phyloP scores from a whole-genome alignment of 257 asterid genomes.

The Solanum chiquidenum region DNA sequence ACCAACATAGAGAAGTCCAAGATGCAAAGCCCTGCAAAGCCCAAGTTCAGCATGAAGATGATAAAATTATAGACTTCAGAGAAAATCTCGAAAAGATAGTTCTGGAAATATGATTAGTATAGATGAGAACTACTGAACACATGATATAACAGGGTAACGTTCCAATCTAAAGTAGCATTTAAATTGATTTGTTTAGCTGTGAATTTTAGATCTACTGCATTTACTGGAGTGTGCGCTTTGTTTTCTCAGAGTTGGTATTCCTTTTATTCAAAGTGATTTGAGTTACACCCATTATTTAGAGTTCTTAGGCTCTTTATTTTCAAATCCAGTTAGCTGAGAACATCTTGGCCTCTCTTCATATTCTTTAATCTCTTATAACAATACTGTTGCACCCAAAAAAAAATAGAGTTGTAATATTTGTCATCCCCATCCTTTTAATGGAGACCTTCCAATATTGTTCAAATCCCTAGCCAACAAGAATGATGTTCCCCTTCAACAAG shows the following conservation, averaged over 20 bases:
- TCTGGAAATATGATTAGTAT: neutral
- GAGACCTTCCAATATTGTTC: neutral
- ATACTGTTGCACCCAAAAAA: neutral
- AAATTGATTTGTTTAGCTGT: neutral
- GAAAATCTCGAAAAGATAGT: neutral
- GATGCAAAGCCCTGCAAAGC: slow-evolving; percentile 81
- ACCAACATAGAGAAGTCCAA: slow-evolving; percentile 92
- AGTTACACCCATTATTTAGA: neutral
- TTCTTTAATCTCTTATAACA: neutral
- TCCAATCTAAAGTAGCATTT: neutral
- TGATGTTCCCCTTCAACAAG: neutral
- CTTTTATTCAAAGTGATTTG: neutral
- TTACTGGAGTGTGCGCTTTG: neutral
- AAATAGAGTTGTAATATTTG: neutral
- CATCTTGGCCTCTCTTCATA: neutral
- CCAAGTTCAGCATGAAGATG: neutral
- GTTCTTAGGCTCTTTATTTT: neutral
- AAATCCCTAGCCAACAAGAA: neutral
- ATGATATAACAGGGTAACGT: neutral
- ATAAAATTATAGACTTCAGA: neutral
- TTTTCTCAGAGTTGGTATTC: neutral
- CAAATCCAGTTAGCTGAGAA: neutral
- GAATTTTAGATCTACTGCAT: neutral
- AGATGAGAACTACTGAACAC: neutral
- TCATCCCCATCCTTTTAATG: neutral